A percentile compares a stretch with the other conserved stretches of the same genome.
phyloP scores from a whole-genome alignment of 768 basidiomycete species.

The Guyanaporus albipodus region DNA sequence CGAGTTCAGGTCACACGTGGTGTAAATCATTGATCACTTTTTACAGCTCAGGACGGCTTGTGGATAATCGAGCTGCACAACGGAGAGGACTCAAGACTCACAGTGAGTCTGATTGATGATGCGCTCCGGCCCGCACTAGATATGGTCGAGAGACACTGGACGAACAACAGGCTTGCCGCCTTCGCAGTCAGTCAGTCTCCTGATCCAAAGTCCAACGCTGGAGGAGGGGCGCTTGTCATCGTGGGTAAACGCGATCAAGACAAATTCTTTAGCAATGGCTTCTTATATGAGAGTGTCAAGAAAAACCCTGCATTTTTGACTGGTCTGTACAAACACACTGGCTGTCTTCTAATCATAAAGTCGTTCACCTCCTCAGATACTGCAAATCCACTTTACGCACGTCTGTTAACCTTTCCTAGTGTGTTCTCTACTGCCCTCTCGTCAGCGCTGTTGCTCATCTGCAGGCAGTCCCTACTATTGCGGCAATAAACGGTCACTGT shows the following conservation, averaged over 20 bases:
- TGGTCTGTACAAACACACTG: conserved; percentile 36
- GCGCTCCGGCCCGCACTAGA: conserved; percentile 70
- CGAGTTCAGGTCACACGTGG: neutral
- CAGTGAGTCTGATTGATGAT: conserved; percentile 49
- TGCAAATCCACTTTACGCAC: conserved; percentile 67
- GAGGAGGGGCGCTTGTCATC: conserved; percentile 70
- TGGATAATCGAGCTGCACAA: conserved; percentile 85
- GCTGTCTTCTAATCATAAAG: neutral
- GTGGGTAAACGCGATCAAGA: conserved; percentile 72
- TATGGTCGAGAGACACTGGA: conserved; percentile 70
- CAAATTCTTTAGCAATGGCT: conserved; percentile 88
- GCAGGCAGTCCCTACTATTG: conserved; percentile 66
- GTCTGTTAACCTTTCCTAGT: conserved; percentile 78
- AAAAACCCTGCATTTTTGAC: conserved; percentile 61
- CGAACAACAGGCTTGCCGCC: conserved; percentile 45
- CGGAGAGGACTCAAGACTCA: conserved; percentile 69
- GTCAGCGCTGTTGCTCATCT: neutral
- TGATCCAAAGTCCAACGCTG: conserved; percentile 31
- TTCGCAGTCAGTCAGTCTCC: conserved; percentile 39
- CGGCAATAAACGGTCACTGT: conserved; percentile 80
- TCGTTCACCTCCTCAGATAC: conserved; percentile 45
- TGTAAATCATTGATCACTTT: neutral
- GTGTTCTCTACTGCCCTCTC: conserved; percentile 21
- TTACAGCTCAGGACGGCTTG: conserved; percentile 42
- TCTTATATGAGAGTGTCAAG: conserved; percentile 54